These are phyloP conservation scores for Verticillium dahliae DNA, from an alignment of 2,329 filamentous ascomycete species.

Conservation along the genomic window DNA sequence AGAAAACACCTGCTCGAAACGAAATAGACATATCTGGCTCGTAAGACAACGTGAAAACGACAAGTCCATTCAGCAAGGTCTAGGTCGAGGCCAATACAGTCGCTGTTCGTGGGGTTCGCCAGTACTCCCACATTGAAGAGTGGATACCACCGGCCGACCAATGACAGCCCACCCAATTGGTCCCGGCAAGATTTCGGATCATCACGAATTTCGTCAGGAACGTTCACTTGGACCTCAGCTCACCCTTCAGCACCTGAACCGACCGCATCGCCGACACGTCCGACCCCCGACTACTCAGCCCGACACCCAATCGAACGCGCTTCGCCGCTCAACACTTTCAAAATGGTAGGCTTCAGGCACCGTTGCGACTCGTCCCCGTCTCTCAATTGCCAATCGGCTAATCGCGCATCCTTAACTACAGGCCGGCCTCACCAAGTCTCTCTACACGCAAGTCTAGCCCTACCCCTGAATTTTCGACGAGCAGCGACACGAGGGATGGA, in stretches of 20 bases:
- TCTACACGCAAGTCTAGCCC: slow-evolving; percentile 31
- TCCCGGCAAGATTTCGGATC: slow-evolving; percentile 12
- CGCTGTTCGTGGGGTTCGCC: neutral
- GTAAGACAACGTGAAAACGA: too few relatives aligned
- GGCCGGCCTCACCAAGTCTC: slow-evolving; percentile 25
- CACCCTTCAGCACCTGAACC: neutral
- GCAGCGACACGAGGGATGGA: neutral
- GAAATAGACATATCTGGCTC: too few relatives aligned
- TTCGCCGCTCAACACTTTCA: slow-evolving; percentile 13
- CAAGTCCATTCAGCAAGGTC: neutral
- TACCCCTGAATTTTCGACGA: neutral
- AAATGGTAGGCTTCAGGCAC: slow-evolving; percentile 25
- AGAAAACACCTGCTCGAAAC: too few relatives aligned
- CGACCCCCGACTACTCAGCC: neutral
- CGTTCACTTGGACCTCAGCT: slow-evolving; percentile 1
- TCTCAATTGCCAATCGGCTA: slow-evolving; percentile 18
- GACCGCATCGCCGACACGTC: neutral
- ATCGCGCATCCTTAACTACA: slow-evolving; percentile 24
- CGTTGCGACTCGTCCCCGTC: neutral
- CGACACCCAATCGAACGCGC: slow-evolving; percentile 7
- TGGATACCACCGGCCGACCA: slow-evolving; percentile 2
- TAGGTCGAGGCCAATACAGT: neutral
- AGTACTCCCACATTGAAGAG: neutral
- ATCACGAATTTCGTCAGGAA: slow-evolving; percentile 14
- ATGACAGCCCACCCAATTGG: slow-evolving; percentile 7